Percentiles rank a stretch among this genome's conserved stretches.
Conservation (phyloP, 345 rosid species). For the Euphorbia lathyris region DNA sequence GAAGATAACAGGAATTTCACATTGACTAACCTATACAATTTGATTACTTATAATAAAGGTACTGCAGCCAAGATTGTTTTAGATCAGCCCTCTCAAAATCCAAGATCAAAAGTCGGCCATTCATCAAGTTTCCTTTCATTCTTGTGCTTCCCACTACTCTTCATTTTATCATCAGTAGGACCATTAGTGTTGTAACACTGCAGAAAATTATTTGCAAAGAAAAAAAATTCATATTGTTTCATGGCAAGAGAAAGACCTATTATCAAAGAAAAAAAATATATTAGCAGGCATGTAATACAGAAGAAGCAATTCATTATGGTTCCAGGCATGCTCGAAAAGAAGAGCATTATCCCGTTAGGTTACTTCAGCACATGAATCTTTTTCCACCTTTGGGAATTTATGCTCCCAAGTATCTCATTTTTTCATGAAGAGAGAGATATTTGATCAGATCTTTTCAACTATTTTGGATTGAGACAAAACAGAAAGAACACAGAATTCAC, state of each 20-base stretch:
- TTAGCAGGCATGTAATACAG: neutral
- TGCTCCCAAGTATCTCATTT: neutral
- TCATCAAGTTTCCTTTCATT: slow-evolving; percentile 3
- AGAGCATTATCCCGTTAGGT: neutral
- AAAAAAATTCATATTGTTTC: neutral
- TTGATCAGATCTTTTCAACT: neutral
- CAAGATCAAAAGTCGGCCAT: slow-evolving; percentile 19
- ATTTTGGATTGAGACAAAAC: neutral
- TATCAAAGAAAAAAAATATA: neutral
- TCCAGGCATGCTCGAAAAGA: neutral
- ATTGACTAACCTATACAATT: neutral
- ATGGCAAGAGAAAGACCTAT: neutral
- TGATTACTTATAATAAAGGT: neutral
- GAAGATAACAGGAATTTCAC: neutral
- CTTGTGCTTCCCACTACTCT: slow-evolving; percentile 3
- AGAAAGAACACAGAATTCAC: neutral
- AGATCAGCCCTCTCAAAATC: slow-evolving; percentile 6
- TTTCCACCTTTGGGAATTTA: slow-evolving; percentile 1
- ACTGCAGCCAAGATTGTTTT: neutral
- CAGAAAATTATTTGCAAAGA: neutral
- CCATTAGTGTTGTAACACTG: neutral
- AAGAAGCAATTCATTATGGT: neutral
- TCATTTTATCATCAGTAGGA: slow-evolving; percentile 1
- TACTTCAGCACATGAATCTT: neutral
- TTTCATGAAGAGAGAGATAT: neutral